phyloP scores from a whole-genome alignment of 1,284 basidiomycete species.

The Rhodotorula sp. region DNA sequence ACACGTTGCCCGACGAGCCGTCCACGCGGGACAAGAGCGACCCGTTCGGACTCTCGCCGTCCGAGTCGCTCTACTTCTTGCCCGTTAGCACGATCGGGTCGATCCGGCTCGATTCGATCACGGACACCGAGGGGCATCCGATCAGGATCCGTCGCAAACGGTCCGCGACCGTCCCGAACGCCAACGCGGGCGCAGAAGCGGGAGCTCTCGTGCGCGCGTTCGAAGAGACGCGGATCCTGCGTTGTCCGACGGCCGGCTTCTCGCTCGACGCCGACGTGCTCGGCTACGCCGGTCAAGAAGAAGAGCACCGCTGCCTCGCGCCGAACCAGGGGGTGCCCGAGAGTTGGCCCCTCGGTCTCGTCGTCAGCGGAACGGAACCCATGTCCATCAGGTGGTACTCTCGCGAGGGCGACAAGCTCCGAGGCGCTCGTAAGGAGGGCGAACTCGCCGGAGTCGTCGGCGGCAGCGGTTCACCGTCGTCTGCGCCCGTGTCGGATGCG shows the following conservation, averaged over 20 bases:
- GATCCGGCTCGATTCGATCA: constrained; percentile 67
- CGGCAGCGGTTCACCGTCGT: neutral
- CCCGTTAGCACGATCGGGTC: constrained; percentile 67
- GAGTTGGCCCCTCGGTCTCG: constrained; percentile 25
- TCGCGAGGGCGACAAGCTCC: constrained; percentile 14
- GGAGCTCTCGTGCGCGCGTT: constrained; percentile 46
- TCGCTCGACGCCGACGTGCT: constrained; percentile 37
- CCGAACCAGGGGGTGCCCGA: constrained; percentile 5
- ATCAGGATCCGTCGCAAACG: constrained; percentile 56
- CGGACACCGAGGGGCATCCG: constrained; percentile 66
- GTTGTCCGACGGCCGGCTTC: constrained; percentile 75
- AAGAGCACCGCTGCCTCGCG: constrained; percentile 29
- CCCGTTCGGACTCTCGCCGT: constrained; percentile 59
- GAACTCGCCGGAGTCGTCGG: constrained; percentile 33
- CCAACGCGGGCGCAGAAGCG: neutral
- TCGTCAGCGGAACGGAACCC: constrained; percentile 23
- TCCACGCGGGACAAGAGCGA: constrained; percentile 43
- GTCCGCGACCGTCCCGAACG: neutral
- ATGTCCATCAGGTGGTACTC: constrained; percentile 20
- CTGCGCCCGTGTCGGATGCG: neutral
- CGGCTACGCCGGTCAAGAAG: constrained; percentile 1
- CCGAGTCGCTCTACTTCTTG: constrained; percentile 71
- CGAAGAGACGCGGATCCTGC: constrained; percentile 69
- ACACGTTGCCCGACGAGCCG: constrained; percentile 20
- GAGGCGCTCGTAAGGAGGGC: constrained; percentile 14